These are phyloP conservation scores for Prunus armeniaca DNA, from an alignment of 306 rosid species.

Conservation along the genomic window DNA sequence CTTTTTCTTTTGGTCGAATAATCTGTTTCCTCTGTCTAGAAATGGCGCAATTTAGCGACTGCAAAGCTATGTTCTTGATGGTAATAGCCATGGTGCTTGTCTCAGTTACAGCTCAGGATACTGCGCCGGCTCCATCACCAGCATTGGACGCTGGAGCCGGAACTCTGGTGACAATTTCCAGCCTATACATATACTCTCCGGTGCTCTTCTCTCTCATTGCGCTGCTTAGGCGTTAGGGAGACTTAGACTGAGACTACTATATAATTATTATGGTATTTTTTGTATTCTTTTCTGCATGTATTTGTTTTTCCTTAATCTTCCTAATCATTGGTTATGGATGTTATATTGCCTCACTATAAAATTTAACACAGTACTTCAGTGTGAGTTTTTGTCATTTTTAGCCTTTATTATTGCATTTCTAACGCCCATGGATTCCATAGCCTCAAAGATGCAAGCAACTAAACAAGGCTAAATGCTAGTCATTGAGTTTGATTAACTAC, in stretches of 20 bases:
- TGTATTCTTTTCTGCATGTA: neutral
- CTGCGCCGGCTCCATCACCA: slow-evolving; percentile 46
- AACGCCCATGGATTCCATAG: neutral
- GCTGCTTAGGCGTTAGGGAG: slow-evolving; percentile 34
- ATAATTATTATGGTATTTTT: neutral
- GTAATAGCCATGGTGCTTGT: slow-evolving; percentile 32
- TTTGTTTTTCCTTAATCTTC: slow-evolving; percentile 3
- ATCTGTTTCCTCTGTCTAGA: neutral
- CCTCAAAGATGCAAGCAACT: neutral
- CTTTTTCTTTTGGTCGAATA: neutral
- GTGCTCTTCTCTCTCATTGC: slow-evolving; percentile 36
- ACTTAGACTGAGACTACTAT: neutral
- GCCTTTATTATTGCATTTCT: neutral
- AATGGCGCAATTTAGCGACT: slow-evolving; percentile 46
- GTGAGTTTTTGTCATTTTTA: neutral
- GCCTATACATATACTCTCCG: slow-evolving; percentile 25
- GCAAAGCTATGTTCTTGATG: slow-evolving; percentile 31
- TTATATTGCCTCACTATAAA: neutral
- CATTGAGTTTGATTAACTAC: neutral
- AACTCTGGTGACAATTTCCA: slow-evolving; percentile 30
- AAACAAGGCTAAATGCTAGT: neutral
- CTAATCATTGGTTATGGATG: slow-evolving; percentile 18
- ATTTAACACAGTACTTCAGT: neutral
- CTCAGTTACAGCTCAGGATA: slow-evolving; percentile 30
- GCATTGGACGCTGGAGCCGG: slow-evolving; percentile 46